Base-by-base conservation (phyloP, 306 rosid species). In the Sicyos baderoa region DNA sequence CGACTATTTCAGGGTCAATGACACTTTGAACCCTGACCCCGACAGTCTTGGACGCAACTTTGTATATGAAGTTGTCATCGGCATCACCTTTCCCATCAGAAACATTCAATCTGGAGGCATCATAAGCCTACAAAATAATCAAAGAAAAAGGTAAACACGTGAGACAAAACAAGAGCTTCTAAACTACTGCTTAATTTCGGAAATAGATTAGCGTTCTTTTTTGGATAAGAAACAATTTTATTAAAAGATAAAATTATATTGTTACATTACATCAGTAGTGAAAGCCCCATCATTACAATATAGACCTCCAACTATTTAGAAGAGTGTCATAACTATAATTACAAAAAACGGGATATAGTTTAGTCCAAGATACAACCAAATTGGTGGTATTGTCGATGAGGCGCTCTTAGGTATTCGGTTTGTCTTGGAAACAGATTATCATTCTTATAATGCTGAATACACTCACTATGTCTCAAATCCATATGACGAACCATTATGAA, bases 1-100 rank as follows among this genome's bases (percentile, higher is more conserved):
- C 94, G 72, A 79, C 85, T 7, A 93, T 86, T 65, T 93, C 97
- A 14, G 96, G 91, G 87, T 93, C 99, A 74, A 86, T 75, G 0
- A 71, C 97, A 81, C 76, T 90, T 79, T 90, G 89, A 83, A 86
- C 82, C 78, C 82, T 85, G 72, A 86, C 83, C 13, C 72, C 86
- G 49, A 83, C 72, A 56, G 89, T 84, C 78, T 83, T 84, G 51
- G 90, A 76, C 7, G 97, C 94, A 55, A 86, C 94, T 70, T 44
- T 77, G 70, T 84, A 85, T 2, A 88, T 23, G 27, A 70, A 32
- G 44, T 71, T 80, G 58, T 74, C 95, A 61, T 76, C 64, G 25
- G 77, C 79, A 59, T 82, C 86, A 16, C 18, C 78, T 10, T 79
- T 78, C 12, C 53, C 77, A 76, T 74, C 79, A 2, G 87, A 68